A percentile compares a stretch with the other conserved stretches of the same genome.
These are phyloP conservation scores for Penicillium sp. DNA, from an alignment of 2,329 filamentous ascomycete species.

Conservation along the genomic window DNA sequence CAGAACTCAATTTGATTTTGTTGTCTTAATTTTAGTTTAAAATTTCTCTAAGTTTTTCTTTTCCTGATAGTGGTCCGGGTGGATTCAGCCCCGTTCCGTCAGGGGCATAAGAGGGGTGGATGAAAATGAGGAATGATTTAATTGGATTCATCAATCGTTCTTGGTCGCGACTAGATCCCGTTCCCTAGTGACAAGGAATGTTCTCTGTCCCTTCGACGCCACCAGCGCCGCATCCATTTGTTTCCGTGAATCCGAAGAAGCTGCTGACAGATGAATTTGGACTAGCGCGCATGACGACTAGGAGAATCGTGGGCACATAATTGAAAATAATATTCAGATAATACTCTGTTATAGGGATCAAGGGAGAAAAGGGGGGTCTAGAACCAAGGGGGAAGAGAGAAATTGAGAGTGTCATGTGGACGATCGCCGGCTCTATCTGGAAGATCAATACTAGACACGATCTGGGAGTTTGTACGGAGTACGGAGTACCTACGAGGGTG, in stretches of 20 bases:
- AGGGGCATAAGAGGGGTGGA: too few species aligned
- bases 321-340: too few species aligned
- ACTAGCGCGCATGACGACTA: neutral
- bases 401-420: constrained; percentile 25
- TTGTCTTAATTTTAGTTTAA: too few species aligned
- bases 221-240: neutral
- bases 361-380: constrained; percentile 18
- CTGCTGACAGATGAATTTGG: neutral
- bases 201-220: neutral
- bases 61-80: too few species aligned
- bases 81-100: too few species aligned
- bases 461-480: too few species aligned
- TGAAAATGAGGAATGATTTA: too few species aligned
- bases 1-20: too few species aligned
- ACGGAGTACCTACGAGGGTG: too few species aligned
- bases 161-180: constrained; percentile 19
- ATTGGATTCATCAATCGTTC: constrained; percentile 16
- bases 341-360: too few species aligned
- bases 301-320: constrained; percentile 1
- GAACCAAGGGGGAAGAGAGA: constrained; percentile 20
- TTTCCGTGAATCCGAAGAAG: constrained; percentile 5
- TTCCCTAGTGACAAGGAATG: constrained; percentile 7
- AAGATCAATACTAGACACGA: too few species aligned
- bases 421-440: constrained; percentile 18
- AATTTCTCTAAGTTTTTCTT: too few species aligned